Evolutionary conservation across 2,329 filamentous ascomycete genomes (phyloP).

Genomic region (Fusarium pseudograminearum): DNA sequence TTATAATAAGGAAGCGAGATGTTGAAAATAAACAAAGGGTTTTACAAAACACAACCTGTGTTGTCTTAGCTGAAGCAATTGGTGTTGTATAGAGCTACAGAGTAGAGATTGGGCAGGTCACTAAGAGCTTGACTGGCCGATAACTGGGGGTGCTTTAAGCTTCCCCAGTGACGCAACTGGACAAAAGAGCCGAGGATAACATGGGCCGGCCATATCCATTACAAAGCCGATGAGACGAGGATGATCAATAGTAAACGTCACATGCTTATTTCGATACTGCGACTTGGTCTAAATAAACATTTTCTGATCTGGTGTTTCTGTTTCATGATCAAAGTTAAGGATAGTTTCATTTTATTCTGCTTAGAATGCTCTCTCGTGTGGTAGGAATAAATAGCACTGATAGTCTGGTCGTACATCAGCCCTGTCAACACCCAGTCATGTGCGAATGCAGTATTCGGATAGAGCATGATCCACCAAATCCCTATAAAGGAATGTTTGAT

Average conservation of each 20-base stretch:
- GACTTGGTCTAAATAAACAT: neutral
- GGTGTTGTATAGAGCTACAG: slow-evolving; percentile 12
- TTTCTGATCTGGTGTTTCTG: neutral
- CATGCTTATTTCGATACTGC: slow-evolving; percentile 19
- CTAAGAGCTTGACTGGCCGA: slow-evolving; percentile 19
- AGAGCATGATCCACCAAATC: neutral
- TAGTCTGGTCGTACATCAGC: neutral
- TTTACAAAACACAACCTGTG: neutral
- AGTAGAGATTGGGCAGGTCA: slow-evolving; percentile 13
- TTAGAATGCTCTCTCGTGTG: neutral
- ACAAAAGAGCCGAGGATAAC: slow-evolving; percentile 47
- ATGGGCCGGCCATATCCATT: slow-evolving; percentile 35
- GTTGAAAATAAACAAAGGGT: slow-evolving; percentile 5
- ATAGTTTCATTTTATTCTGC: neutral
- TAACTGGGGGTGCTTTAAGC: slow-evolving; percentile 35
- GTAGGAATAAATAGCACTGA: neutral
- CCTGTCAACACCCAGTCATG: neutral
- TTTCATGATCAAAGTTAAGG: neutral
- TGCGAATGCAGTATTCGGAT: neutral
- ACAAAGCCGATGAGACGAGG: slow-evolving; percentile 37
- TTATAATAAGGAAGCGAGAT: neutral
- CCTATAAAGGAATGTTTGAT: neutral
- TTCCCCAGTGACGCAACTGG: slow-evolving; percentile 47
- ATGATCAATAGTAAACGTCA: slow-evolving; percentile 23
- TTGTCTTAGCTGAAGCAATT: slow-evolving; percentile 8